Evolutionary conservation across 805 yeast genomes (phyloP).

Genomic region (Candida coleopterorum): DNA sequence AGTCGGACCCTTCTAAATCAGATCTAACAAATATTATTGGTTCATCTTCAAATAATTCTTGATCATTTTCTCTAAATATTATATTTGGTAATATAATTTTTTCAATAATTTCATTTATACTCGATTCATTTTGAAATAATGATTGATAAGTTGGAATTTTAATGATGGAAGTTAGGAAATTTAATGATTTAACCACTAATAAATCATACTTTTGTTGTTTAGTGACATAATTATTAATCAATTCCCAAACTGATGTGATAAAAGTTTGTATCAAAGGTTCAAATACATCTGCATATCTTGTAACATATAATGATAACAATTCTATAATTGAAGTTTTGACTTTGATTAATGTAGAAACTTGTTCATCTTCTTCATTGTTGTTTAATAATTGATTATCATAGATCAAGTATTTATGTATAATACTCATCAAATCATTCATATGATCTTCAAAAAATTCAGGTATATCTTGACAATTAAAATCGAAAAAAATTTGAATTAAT

Average conservation of each 20-base stretch:
- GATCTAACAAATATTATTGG: conserved; percentile 90
- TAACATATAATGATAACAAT: conserved; percentile 76
- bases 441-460: conserved; percentile 98
- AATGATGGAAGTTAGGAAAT: conserved; percentile 78
- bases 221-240: conserved; percentile 59
- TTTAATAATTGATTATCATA: conserved; percentile 51
- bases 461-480: conserved; percentile 94
- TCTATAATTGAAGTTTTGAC: conserved; percentile 83
- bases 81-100: conserved; percentile 87
- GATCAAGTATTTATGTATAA: conserved; percentile 74
- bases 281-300: conserved; percentile 89
- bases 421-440: conserved; percentile 67
- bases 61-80: conserved; percentile 78
- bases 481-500: conserved; percentile 79
- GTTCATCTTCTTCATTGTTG: conserved; percentile 60
- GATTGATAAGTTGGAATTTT: conserved; percentile 62
- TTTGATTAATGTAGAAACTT: conserved; percentile 62
- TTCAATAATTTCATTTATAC: conserved; percentile 69
- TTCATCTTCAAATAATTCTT: conserved; percentile 93
- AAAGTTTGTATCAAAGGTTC: conserved; percentile 72
- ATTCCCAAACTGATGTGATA: conserved; percentile 76
- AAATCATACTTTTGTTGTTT: conserved; percentile 77
- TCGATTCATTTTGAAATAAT: conserved; percentile 56
- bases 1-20: conserved; percentile 92
- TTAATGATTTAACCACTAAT: conserved; percentile 72